Base-by-base conservation (phyloP, 2,329 filamentous ascomycete genomes). In the Phaeosphaeriaceae sp. region DNA sequence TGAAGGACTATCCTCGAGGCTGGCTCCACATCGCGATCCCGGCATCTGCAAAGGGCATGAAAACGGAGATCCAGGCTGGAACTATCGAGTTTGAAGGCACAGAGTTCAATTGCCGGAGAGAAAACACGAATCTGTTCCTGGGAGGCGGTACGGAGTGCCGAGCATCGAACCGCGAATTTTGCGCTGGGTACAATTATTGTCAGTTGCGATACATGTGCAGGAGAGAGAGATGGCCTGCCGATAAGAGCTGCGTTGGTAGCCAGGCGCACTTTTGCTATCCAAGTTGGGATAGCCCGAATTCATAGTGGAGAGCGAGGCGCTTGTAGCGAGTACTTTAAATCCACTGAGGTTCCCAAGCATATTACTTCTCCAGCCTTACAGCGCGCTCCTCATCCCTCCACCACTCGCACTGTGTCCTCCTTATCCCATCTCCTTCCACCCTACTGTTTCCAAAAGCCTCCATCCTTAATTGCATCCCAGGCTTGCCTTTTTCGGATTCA, bases 361-460 rank as follows among this genome's bases (percentile, higher is more conserved):
- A 19, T 24, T 50, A 71, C 61, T 71, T 73, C 48, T 72, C 68
- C 20, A 73, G 48, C 36, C 70, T 65, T 7, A 2, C 55, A 5
- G 63, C 63, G 41, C 68, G 58, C 1, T 31, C 36, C 20, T 62
- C 58, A 10, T 66, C 64, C 36, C 70, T 66, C 69, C 70, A 73
- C 70, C 70, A 73, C 56, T 71, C 70, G 31, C 69, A 71, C 41
- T 71, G 63, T 52, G 33, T 40, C 55, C 69, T 65, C 49, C 68
- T 64, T 4, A 66, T 62, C 17, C 53, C 67, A 62, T 73, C 69
- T 1, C 68, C 67, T 48, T 72, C 70, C 1, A 69, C 65, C 47
- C 67, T 65, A 36, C 52, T 68, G 22, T 69, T 58, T 0, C 68
- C 69, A 48, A 70, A 73, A 9, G 69, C 6, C 58, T 71, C 63